These are phyloP conservation scores for Epichloe baconii DNA, from an alignment of 2,329 filamentous ascomycete species.

Conservation along the genomic window DNA sequence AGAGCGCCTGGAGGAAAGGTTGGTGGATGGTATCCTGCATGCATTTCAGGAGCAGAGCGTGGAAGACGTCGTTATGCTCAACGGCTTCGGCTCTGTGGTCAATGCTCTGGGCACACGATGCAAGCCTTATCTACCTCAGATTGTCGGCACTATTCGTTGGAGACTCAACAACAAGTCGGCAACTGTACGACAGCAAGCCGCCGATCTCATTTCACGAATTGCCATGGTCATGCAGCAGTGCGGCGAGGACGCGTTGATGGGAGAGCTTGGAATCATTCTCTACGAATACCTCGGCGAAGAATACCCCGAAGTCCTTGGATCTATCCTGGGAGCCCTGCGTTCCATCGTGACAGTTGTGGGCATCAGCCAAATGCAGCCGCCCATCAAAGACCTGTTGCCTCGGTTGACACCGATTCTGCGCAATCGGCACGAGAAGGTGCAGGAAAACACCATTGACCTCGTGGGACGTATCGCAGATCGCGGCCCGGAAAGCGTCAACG, in stretches of 20 bases:
- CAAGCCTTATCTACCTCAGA: conserved; percentile 94
- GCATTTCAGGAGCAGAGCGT: conserved; percentile 97
- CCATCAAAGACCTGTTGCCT: conserved; percentile 89
- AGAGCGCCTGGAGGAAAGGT: conserved; percentile 78
- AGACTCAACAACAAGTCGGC: conserved; percentile 95
- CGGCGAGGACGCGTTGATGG: conserved; percentile 89
- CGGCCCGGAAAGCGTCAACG: conserved; percentile 90
- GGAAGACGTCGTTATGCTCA: conserved; percentile 90
- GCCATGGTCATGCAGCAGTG: conserved; percentile 99
- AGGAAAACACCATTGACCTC: conserved; percentile 97
- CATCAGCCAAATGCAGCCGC: conserved; percentile 95
- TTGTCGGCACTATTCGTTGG: conserved; percentile 93
- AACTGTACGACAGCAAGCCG: conserved; percentile 91
- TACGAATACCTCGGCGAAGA: conserved; percentile 99
- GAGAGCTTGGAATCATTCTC: conserved; percentile 83
- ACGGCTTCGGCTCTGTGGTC: conserved; percentile 94
- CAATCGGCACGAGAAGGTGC: conserved; percentile 97
- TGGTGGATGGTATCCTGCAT: conserved; percentile 90
- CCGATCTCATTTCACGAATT: conserved; percentile 90
- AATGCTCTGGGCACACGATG: conserved; percentile 87
- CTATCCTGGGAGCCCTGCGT: conserved; percentile 85
- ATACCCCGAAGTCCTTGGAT: conserved; percentile 93
- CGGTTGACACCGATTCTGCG: conserved; percentile 94
- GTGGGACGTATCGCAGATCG: conserved; percentile 96
- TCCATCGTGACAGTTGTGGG: conserved; percentile 97